These are phyloP conservation scores for Neurospora sp. DNA, from an alignment of 495 filamentous ascomycete genomes.

Conservation along the genomic window DNA sequence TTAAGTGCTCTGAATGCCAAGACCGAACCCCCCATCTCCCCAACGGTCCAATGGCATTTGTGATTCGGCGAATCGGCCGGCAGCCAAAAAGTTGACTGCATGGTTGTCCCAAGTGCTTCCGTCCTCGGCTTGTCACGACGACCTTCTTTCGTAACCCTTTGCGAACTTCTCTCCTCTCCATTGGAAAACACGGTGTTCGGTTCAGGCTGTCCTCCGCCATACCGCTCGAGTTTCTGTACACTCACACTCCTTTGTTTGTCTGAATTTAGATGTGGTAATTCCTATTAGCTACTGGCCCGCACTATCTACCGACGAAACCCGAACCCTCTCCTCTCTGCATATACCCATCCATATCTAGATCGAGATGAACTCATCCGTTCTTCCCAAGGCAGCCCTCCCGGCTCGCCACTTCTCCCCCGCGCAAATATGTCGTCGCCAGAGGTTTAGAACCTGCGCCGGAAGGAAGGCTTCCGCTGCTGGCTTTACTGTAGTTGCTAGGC, in stretches of 20 bases:
- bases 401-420: conserved; percentile 38
- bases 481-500: conserved; percentile 11
- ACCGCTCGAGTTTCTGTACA: not conserved
- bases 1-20: not conserved
- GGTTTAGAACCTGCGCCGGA: conserved; percentile 22
- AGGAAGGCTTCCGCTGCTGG: not conserved
- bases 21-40: not conserved
- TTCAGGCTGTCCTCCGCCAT: not conserved
- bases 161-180: not conserved
- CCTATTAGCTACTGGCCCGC: not conserved
- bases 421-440: conserved; percentile 37
- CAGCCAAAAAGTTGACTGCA: not conserved
- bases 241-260: not conserved
- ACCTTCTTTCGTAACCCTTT: not conserved
- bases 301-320: not conserved
- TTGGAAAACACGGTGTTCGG: not conserved
- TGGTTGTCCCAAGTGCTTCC: not conserved
- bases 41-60: not conserved
- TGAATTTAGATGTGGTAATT: not conserved
- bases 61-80: not conserved
- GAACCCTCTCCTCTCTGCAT: not conserved
- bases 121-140: not conserved
- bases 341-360: conserved; percentile 2
- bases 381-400: conserved; percentile 42
- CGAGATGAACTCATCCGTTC: conserved; percentile 41